phyloP scores from a whole-genome alignment of 768 basidiomycete genomes.

The Naganishia antarctica region DNA sequence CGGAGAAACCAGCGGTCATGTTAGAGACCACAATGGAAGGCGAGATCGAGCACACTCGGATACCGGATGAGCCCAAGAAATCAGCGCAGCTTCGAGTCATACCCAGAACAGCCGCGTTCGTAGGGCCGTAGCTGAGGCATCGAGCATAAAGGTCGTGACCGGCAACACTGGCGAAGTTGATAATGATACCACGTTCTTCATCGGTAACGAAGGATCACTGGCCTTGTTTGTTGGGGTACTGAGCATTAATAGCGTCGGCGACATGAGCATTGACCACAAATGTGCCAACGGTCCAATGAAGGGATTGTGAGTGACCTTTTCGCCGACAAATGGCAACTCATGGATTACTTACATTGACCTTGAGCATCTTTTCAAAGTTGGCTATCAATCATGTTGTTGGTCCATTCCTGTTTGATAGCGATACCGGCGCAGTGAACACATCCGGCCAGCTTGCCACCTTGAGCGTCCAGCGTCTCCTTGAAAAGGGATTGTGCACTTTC shows the following conservation, averaged over 20 bases:
- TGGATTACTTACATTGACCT: constrained; percentile 35
- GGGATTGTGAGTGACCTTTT: neutral
- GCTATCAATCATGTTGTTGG: constrained; percentile 28
- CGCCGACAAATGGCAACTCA: neutral
- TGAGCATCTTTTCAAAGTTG: constrained; percentile 44
- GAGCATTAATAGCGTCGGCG: constrained; percentile 44
- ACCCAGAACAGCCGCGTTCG: constrained; percentile 40
- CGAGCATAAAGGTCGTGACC: constrained; percentile 38
- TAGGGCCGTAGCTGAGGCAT: constrained; percentile 42
- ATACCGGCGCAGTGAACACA: constrained; percentile 35
- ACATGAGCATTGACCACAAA: constrained; percentile 45
- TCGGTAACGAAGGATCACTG: constrained; percentile 36
- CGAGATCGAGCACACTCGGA: constrained; percentile 41
- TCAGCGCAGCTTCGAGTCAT: constrained; percentile 40
- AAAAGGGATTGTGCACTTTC: constrained; percentile 9
- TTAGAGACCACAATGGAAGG: constrained; percentile 37
- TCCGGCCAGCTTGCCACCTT: constrained; percentile 29
- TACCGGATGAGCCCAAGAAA: constrained; percentile 44
- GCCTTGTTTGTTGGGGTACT: constrained; percentile 35
- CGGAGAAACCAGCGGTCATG: constrained; percentile 21
- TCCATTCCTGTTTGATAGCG: constrained; percentile 29
- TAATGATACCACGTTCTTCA: constrained; percentile 45
- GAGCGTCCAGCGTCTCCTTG: constrained; percentile 12
- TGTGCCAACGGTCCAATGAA: constrained; percentile 32
- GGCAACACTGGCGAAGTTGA: constrained; percentile 46